Conservation (phyloP, 2,329 filamentous ascomycete genomes). For the Triangularia verruculosa region DNA sequence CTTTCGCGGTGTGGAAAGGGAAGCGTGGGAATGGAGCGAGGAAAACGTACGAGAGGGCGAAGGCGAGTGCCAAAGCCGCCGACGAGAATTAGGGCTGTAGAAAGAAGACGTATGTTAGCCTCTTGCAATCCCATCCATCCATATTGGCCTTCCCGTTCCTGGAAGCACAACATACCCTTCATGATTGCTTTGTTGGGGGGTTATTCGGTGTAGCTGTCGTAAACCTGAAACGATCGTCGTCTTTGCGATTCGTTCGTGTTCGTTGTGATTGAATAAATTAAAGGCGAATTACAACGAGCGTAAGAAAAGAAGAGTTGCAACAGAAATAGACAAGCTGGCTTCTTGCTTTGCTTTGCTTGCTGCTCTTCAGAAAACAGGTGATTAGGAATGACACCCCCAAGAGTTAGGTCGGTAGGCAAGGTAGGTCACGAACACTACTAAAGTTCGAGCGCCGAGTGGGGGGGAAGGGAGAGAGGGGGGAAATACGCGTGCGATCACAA, state of each 20-base stretch:
- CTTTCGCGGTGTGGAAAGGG: conserved; percentile 9
- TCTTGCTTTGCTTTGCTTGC: background rate
- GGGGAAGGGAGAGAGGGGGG: background rate
- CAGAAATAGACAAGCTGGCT: conserved; percentile 4
- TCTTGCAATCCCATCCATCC: background rate
- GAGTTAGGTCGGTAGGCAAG: background rate
- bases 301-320: conserved; percentile 21
- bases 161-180: conserved; percentile 40
- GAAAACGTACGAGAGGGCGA: conserved; percentile 76
- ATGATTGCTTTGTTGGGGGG: conserved; percentile 30
- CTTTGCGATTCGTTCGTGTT: background rate
- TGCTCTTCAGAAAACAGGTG: background rate
- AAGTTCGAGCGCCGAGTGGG: background rate
- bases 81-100: conserved; percentile 90
- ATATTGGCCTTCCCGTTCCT: background rate
- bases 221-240: conserved; percentile 7
- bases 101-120: conserved; percentile 24
- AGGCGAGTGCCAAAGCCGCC: conserved; percentile 98
- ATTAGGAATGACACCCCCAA: conserved; percentile 4
- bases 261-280: conserved; percentile 15
- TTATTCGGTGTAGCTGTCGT: background rate
- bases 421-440: background rate
- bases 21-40: conserved; percentile 15
- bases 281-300: conserved; percentile 22
- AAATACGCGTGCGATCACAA: background rate